Conservation (phyloP, 2,329 filamentous ascomycete species). For the Neofusicoccum parvum region DNA sequence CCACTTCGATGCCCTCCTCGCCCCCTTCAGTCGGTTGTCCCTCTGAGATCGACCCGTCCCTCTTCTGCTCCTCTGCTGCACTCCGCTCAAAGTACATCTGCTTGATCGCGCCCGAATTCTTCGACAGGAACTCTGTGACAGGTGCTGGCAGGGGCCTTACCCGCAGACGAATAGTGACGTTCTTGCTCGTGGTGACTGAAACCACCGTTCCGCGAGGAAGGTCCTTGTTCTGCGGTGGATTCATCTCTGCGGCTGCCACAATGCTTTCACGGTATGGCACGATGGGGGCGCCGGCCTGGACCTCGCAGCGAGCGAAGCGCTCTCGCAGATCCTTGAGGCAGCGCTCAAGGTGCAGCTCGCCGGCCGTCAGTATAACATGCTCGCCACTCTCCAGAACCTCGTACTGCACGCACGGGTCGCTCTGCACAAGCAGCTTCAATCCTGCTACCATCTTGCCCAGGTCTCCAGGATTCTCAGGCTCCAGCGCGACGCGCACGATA, state of each 20-base stretch:
- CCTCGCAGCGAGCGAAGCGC: conserved; percentile 89
- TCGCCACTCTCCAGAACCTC: conserved; percentile 91
- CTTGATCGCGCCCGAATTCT: conserved; percentile 79
- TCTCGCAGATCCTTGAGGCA: conserved; percentile 93
- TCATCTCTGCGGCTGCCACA: conserved; percentile 86
- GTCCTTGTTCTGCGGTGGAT: conserved; percentile 80
- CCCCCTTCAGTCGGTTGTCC: conserved; percentile 53
- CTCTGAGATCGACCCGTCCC: conserved; percentile 42
- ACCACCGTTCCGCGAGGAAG: conserved; percentile 81
- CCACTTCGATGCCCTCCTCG: conserved; percentile 42
- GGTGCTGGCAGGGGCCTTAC: conserved; percentile 76
- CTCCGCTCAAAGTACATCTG: conserved; percentile 73
- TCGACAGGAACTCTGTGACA: conserved; percentile 83
- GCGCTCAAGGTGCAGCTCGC: conserved; percentile 89
- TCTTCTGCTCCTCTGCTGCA: conserved; percentile 47
- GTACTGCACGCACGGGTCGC: conserved; percentile 94
- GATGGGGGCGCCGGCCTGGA: conserved; percentile 90
- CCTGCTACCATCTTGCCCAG: conserved; percentile 94
- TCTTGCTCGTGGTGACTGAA: conserved; percentile 78
- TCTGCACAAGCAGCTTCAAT: conserved; percentile 83
- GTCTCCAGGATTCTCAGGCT: conserved; percentile 86
- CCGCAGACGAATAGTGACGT: conserved; percentile 74
- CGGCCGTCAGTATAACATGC: conserved; percentile 91
- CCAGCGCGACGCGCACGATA: conserved; percentile 94
- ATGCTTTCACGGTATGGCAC: conserved; percentile 96